phyloP scores from a whole-genome alignment of 257 asterid genomes.

The Capsicum baccatum region DNA sequence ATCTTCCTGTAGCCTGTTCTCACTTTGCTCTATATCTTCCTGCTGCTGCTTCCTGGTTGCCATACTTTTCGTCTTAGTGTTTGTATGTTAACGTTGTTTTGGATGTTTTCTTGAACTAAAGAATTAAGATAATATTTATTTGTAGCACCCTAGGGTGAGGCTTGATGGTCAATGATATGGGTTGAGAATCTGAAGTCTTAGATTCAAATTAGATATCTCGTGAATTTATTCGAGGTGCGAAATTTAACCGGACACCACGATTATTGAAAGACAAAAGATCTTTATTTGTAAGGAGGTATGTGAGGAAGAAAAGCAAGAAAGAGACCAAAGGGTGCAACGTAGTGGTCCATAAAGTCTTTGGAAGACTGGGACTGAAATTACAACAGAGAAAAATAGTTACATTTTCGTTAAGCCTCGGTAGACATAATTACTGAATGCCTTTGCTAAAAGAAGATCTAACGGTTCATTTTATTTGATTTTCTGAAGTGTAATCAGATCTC shows the following conservation, averaged over 20 bases:
- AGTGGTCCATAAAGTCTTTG: not conserved
- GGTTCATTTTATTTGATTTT: not conserved
- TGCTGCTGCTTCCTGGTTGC: not conserved
- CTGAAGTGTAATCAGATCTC: not conserved
- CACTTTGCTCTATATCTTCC: conserved; percentile 48
- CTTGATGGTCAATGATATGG: no score
- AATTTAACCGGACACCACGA: no score
- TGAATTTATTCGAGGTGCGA: no score
- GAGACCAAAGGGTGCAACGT: not conserved
- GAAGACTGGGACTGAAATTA: not conserved
- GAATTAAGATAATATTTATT: not conserved
- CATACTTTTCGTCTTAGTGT: conserved; percentile 10
- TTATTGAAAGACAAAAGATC: not conserved
- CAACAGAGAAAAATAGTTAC: not conserved
- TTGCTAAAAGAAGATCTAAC: not conserved
- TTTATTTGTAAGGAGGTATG: not conserved
- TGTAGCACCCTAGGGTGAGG: no score
- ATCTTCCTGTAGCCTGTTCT: conserved; percentile 35
- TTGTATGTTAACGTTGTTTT: conserved; percentile 43
- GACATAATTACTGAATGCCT: not conserved
- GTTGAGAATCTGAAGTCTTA: no score
- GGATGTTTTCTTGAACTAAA: not conserved
- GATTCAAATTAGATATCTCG: no score
- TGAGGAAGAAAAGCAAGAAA: not conserved
- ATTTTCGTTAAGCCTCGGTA: not conserved